Percentiles rank a stretch among this genome's conserved stretches.
Conservation (phyloP, 768 basidiomycete species). For the Hysterangium stoloniferum region DNA sequence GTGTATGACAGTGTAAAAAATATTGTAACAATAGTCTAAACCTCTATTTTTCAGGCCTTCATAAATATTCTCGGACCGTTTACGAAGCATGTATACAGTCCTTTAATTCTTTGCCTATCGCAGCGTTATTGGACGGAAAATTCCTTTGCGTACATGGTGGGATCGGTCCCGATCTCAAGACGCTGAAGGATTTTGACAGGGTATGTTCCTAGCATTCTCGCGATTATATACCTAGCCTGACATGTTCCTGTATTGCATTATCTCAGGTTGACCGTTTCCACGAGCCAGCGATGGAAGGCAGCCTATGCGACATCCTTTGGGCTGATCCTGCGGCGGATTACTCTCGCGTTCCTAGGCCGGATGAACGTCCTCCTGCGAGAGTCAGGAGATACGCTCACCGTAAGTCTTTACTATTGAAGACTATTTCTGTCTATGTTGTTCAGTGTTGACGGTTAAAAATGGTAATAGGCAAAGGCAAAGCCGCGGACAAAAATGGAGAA, state of each 20-base stretch:
- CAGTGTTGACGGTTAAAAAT: slow-evolving; percentile 36
- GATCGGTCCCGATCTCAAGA: slow-evolving; percentile 77
- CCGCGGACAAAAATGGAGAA: slow-evolving; percentile 25
- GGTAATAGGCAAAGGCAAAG: slow-evolving; percentile 42
- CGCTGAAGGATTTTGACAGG: slow-evolving; percentile 62
- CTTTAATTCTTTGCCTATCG: slow-evolving; percentile 84
- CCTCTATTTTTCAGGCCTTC: slow-evolving; percentile 49
- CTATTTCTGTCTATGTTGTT: background rate
- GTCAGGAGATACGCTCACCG: slow-evolving; percentile 1
- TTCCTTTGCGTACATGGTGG: slow-evolving; percentile 99
- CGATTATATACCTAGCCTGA: background rate
- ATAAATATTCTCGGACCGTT: slow-evolving; percentile 76
- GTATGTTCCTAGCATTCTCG: slow-evolving; percentile 34
- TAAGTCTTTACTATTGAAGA: background rate
- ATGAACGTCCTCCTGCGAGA: background rate
- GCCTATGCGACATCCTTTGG: slow-evolving; percentile 95
- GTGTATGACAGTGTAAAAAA: slow-evolving; percentile 22
- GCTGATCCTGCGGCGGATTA: slow-evolving; percentile 88
- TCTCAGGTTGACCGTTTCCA: slow-evolving; percentile 80
- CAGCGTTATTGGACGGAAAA: slow-evolving; percentile 87
- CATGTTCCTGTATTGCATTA: background rate
- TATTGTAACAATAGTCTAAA: background rate
- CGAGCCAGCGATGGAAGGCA: slow-evolving; percentile 87
- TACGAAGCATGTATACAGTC: slow-evolving; percentile 91
- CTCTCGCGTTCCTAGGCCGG: slow-evolving; percentile 8